Base-by-base conservation (phyloP, 805 yeast species). In the Lipomyces mesembrius region DNA sequence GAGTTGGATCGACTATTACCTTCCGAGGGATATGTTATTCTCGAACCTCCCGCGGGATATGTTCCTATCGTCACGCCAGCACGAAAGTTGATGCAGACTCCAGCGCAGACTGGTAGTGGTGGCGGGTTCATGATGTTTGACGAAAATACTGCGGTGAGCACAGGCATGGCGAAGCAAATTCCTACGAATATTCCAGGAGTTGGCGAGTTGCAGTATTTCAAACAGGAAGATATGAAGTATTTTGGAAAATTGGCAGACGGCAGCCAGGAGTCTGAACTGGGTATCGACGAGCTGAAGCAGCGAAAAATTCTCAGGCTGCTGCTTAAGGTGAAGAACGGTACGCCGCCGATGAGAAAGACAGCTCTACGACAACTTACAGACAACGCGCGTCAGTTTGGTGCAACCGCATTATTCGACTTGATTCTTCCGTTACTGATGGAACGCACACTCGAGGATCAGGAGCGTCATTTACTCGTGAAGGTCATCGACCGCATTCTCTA, bases 401-500 rank as follows among this genome's bases (percentile, higher is more conserved):
- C 97, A 0, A 83, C 85, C 58, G 74, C 86, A 0, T 76, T 93
- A 17, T 88, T 93, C 72, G 84, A 86, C 64, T 87, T 86, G 67
- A 81, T 91, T n/a, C 79, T 93, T 17, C 97, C 97, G 0, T 77
- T 94, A 32, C 78, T 93, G 55, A 79, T 89, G 75, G 97, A 91
- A 68, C 86, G 86, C 52, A 77, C 84, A 2, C 77, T 92, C 34
- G 94, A 88, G 70, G 95, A 90, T 58, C 90, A 87, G 70, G 98
- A 94, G 76, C 83, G 97, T 20, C 96, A 91, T 78, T 76, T 92
- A 12, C 79, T 94, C 64, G 89, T 92, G 14, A 93, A 92, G 76
- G 84, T 91, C 8, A 79, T 90, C 14, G 91, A 88, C 49, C 80
- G 97, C 46, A 80, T 91, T 0, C 76, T 93, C 7, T 86, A 84